A percentile compares a stretch with the other conserved stretches of the same genome.
Conservation (phyloP, 768 basidiomycete species). For the Boletus sensibilis region DNA sequence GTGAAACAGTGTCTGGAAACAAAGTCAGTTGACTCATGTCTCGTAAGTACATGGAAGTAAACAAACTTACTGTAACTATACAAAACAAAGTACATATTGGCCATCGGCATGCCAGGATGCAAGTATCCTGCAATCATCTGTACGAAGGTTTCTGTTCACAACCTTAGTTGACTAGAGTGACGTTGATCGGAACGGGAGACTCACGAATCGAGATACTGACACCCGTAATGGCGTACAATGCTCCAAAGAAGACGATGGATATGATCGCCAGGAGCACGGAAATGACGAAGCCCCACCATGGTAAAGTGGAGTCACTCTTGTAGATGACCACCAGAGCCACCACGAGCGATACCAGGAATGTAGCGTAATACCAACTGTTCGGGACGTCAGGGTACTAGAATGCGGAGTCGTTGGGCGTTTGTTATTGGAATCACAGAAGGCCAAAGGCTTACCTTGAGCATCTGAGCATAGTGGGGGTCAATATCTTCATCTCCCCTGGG, state of each 20-base stretch:
- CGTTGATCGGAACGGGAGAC: background rate
- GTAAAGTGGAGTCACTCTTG: conserved; percentile 50
- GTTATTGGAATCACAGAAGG: conserved; percentile 15
- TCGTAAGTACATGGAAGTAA: background rate
- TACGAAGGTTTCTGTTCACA: conserved; percentile 24
- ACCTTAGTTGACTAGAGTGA: background rate
- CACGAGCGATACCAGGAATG: conserved; percentile 35
- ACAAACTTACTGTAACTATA: conserved; percentile 45
- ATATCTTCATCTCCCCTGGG: conserved; percentile 39
- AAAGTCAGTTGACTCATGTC: conserved; percentile 41
- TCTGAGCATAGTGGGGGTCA: conserved; percentile 58
- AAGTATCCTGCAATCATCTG: conserved; percentile 40
- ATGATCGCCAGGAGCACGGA: conserved; percentile 50
- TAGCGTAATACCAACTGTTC: conserved; percentile 34
- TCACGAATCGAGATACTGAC: conserved; percentile 15
- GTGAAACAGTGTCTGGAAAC: conserved; percentile 46
- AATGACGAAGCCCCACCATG: conserved; percentile 60
- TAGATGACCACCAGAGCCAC: conserved; percentile 58
- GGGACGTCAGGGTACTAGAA: conserved; percentile 35
- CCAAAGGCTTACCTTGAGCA: conserved; percentile 36
- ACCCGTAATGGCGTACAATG: conserved; percentile 52
- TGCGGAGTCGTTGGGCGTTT: background rate
- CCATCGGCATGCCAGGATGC: conserved; percentile 39
- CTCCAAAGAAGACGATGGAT: conserved; percentile 52
- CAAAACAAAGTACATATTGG: conserved; percentile 45